phyloP scores from a whole-genome alignment of 2,329 filamentous ascomycete genomes.

The Setomelanomma holmii region DNA sequence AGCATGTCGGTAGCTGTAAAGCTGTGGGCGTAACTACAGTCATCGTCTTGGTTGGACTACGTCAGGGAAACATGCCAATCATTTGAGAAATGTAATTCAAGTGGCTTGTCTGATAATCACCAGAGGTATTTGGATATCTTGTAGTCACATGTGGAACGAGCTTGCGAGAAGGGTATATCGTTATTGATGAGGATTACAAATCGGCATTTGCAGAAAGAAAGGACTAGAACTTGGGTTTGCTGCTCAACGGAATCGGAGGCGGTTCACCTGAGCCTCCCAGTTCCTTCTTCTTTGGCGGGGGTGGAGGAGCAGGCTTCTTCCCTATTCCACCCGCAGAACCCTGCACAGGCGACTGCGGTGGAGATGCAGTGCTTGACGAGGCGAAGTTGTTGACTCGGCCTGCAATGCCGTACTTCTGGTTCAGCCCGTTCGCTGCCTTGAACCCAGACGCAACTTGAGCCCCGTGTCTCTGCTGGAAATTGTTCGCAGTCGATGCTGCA shows the following conservation, averaged over 20 bases:
- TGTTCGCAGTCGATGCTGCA: slow-evolving; percentile 68
- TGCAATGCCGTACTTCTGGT: slow-evolving; percentile 67
- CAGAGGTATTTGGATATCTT: too few relatives aligned
- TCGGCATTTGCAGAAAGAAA: too few relatives aligned
- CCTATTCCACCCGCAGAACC: slow-evolving; percentile 40
- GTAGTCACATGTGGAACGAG: too few relatives aligned
- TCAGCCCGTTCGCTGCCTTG: slow-evolving; percentile 63
- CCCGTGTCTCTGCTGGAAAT: slow-evolving; percentile 74
- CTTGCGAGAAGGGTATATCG: too few relatives aligned
- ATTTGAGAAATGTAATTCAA: too few relatives aligned
- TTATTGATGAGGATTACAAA: too few relatives aligned
- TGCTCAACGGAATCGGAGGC: slow-evolving; percentile 64
- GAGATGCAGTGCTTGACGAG: slow-evolving; percentile 29
- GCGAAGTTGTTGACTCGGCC: slow-evolving; percentile 56
- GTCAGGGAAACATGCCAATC: too few relatives aligned
- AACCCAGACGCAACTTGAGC: slow-evolving; percentile 70
- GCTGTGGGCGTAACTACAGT: too few relatives aligned
- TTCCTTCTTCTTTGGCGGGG: slow-evolving; percentile 63
- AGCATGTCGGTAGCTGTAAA: too few relatives aligned
- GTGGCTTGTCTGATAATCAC: too few relatives aligned
- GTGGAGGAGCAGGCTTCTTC: slow-evolving; percentile 65
- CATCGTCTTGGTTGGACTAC: too few relatives aligned
- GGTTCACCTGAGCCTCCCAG: slow-evolving; percentile 54
- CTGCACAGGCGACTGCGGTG: slow-evolving; percentile 32
- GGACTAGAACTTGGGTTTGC: slow-evolving; percentile 58